Base-by-base conservation (phyloP, 2,329 filamentous ascomycete species). In the Monilinia laxa region DNA sequence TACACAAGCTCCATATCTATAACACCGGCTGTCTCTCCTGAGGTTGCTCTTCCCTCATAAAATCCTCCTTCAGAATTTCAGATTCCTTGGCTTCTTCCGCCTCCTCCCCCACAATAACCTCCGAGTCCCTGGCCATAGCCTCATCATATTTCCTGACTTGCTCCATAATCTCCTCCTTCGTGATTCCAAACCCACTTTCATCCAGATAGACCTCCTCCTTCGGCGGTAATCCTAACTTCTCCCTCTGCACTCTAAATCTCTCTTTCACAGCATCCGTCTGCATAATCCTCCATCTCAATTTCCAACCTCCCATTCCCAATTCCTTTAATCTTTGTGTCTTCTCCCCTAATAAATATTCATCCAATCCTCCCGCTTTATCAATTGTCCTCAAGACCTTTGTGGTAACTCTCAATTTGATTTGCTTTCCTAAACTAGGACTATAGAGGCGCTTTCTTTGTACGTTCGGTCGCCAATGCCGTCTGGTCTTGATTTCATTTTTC, bases 281-380 rank as follows among this genome's bases (percentile, higher is more conserved):
- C 89, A 97, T 92, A 69, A 99, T 82, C 69, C 91, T 85, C 91
- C 93, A 97, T 71, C 95, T 83, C 75, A 99, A 80, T 73, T 89
- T 87, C 95, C 95, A 99, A 9, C 95, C 95, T 71, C 90, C 90
- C 63, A 94, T 87, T 6, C 95, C 95, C 67, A 99, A 82, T 78
- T 97, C 92, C 81, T 89, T 91, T 75, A 98, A 84, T 70, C 95
- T 85, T 52, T 83, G 84, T 20, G 89, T 82, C 80, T 92, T 95
- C 77, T 87, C 85, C 72, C 92, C 93, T 53, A 97, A 82, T 56
- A 99, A 82, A 80, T 99, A 99, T 75, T 93, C 88, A 78, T 99
- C 95, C 70, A 99, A 83, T 10, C 95, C 93, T 68, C 94, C 94
- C 69, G 90, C 87, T 77, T 93, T 94, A 76, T 92, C 88, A 75